These are phyloP conservation scores for Hamamelis virginiana DNA, from an alignment of 164 flowering plant genomes.

Conservation along the genomic window DNA sequence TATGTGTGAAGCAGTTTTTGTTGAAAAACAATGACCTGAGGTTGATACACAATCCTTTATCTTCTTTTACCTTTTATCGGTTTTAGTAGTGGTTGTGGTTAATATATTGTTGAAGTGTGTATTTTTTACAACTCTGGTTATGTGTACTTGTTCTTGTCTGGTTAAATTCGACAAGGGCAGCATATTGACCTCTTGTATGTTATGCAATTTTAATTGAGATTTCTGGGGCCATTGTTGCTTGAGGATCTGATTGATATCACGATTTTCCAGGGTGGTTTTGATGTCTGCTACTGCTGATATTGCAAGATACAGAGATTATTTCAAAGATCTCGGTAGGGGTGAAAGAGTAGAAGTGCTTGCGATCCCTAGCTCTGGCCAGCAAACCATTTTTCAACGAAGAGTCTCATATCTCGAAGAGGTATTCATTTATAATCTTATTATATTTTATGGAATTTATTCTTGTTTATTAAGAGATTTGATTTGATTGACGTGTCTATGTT, in stretches of 20 bases:
- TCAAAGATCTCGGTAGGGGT: conserved; percentile 82
- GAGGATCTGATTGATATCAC: conserved; percentile 11
- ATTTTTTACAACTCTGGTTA: not conserved
- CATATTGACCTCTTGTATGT: too few species aligned
- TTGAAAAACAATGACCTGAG: conserved; percentile 68
- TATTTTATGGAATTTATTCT: not conserved
- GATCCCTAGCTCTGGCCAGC: conserved; percentile 65
- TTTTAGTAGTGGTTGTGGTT: not conserved
- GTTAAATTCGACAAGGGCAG: too few species aligned
- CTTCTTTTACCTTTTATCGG: not conserved
- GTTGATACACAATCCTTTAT: conserved; percentile 26
- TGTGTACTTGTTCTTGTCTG: too few species aligned
- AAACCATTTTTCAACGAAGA: conserved; percentile 54
- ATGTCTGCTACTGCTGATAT: conserved; percentile 99
- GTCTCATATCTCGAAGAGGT: conserved; percentile 92
- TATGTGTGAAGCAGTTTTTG: conserved; percentile 89
- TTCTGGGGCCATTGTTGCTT: conserved; percentile 4
- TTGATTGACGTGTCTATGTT: not conserved
- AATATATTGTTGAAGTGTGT: not conserved
- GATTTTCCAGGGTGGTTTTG: conserved; percentile 72
- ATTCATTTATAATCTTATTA: conserved; percentile 4
- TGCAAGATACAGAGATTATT: conserved; percentile 79
- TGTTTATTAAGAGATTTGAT: not conserved
- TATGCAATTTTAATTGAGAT: not conserved
- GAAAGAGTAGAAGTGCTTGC: conserved; percentile 95